A percentile compares a stretch with the other conserved stretches of the same genome.
Conservation (phyloP, 441 rosid species). For the Dalechampia spathulata region DNA sequence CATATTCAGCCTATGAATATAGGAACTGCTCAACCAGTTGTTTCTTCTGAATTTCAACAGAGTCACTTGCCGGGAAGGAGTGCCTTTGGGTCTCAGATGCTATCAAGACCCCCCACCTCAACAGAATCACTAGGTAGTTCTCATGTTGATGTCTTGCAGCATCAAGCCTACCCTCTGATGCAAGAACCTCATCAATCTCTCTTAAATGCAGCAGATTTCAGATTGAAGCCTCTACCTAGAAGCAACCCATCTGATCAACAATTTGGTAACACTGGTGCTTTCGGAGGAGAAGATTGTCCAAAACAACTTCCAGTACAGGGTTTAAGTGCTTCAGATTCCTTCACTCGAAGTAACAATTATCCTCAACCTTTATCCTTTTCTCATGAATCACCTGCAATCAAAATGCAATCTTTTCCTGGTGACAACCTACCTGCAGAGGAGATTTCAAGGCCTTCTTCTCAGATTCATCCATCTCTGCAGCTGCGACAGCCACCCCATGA, state of each 20-base stretch:
- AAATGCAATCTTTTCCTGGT: constrained; percentile 20
- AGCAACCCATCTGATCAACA: constrained; percentile 21
- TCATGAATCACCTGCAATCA: constrained; percentile 22
- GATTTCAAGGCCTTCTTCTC: constrained; percentile 30
- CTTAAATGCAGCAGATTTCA: constrained; percentile 18
- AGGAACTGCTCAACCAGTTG: constrained; percentile 16
- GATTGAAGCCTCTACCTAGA: constrained; percentile 17
- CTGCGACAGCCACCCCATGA: constrained; percentile 22
- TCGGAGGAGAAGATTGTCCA: constrained; percentile 15
- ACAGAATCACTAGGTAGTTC: constrained; percentile 26
- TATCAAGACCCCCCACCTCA: constrained; percentile 24
- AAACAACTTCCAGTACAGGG: constrained; percentile 17
- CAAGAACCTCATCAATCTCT: constrained; percentile 19
- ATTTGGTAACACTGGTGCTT: constrained; percentile 15
- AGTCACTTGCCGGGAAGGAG: constrained; percentile 26
- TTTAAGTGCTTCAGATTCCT: constrained; percentile 16
- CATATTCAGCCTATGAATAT: constrained; percentile 13
- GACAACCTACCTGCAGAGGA: constrained; percentile 25
- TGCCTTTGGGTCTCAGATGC: constrained; percentile 25
- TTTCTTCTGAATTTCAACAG: constrained; percentile 28
- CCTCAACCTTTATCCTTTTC: constrained; percentile 14
- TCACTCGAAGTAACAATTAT: constrained; percentile 18
- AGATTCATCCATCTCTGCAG: constrained; percentile 27
- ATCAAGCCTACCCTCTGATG: constrained; percentile 22
- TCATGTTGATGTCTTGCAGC: constrained; percentile 28